Evolutionary conservation across 768 basidiomycete genomes (phyloP).

Genomic region (Dendrothele bispora): DNA sequence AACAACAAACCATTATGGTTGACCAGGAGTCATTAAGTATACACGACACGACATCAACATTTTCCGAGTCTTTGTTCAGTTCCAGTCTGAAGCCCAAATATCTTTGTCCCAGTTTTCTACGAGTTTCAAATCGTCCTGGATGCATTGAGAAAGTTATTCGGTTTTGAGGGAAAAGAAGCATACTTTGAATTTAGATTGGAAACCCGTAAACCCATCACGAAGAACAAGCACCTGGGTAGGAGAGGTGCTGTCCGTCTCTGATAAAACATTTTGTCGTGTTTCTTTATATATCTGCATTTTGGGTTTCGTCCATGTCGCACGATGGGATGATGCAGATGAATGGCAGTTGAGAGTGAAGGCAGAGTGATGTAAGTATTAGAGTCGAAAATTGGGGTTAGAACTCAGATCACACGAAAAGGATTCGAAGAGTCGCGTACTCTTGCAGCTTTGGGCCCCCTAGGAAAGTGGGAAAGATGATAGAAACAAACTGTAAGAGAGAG

Average conservation of each 20-base stretch:
- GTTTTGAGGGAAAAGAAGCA: neutral
- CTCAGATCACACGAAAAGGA: constrained; percentile 11
- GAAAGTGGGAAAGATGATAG: too few relatives aligned
- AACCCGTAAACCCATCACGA: constrained; percentile 69
- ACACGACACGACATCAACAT: constrained; percentile 12
- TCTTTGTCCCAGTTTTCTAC: constrained; percentile 78
- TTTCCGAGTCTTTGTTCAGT: constrained; percentile 13
- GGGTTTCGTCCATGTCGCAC: too few relatives aligned
- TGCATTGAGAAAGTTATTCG: constrained; percentile 1
- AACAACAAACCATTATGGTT: too few relatives aligned
- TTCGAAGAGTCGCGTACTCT: constrained; percentile 51
- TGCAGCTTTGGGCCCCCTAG: constrained; percentile 78
- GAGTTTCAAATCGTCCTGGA: constrained; percentile 62
- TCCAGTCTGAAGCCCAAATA: constrained; percentile 54
- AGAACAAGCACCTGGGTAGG: constrained; percentile 63
- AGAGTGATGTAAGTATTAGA: too few relatives aligned
- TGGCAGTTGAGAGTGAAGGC: too few relatives aligned
- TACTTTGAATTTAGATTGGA: constrained; percentile 71
- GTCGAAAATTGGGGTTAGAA: too few relatives aligned
- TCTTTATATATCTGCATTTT: constrained; percentile 80
- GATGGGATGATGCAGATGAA: too few relatives aligned
- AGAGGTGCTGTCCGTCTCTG: constrained; percentile 33
- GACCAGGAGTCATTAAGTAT: too few relatives aligned
- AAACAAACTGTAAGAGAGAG: too few relatives aligned
- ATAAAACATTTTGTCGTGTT: constrained; percentile 49